Base-by-base conservation (phyloP, 2,329 filamentous ascomycete genomes). In the Sclerotinia nivalis region DNA sequence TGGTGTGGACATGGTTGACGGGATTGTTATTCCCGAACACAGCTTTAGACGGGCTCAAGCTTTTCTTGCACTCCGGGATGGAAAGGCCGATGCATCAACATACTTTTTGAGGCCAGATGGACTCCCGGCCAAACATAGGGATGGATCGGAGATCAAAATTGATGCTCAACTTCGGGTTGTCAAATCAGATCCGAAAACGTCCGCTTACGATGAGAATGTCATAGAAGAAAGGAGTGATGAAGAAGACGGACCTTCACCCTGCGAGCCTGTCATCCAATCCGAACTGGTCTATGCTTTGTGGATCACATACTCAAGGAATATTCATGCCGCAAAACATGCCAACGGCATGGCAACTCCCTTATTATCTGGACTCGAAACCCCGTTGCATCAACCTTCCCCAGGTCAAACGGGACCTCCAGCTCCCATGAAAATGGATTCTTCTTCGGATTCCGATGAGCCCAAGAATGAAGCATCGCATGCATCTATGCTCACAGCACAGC, bases 121-220 rank as follows among this genome's bases (percentile, higher is more conserved):
- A 18, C 84, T 99, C 54, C 88, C 90, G 7, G 96, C 93, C 0
- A 90, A 88, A 76, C 96, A 99, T 79, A 89, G 94, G 52, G 96
- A 99, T 78, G 95, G 96, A 4, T 91, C 92, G 0, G 92, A 96
- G 72, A 90, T 99, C 73, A 95, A 93, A 80, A 92, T 99, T 49
- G 96, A 99, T 78, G 89, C 97, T 43, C 96, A 99, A 80, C 93
- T 99, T 91, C 89, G 96, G 47, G 93, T 99, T 34, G 94, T 98
- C 22, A 93, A 95, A 81, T 97, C 92, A 79, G 93, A 95, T 75
- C 90, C 89, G n/a, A 87, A 88, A 28, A 84, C 83, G 69, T 81
- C 84, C 4, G 84, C 85, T 68, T 83, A 88, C 71, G 85, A 87
- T 67, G 86, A 90, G 69, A 84, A 90, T 73, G 87, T 89, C 2